Evolutionary conservation across 148 eudicot species (phyloP).

Genomic region (Spergularia bocconei): DNA sequence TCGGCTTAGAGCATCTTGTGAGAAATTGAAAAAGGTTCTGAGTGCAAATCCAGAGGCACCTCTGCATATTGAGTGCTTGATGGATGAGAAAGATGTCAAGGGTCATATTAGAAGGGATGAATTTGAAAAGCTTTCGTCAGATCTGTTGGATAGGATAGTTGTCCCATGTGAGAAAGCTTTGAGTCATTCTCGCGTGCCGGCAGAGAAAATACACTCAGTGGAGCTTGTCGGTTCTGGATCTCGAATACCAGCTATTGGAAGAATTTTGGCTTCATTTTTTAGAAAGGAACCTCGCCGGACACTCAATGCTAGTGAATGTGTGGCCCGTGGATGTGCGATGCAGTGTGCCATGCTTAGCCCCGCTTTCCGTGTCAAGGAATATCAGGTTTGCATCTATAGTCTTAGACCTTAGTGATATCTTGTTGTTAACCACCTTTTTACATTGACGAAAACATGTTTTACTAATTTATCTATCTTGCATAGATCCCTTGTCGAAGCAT

Average conservation of each 20-base stretch:
- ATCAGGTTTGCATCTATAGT: slow-evolving; percentile 61
- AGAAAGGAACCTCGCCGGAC: slow-evolving; percentile 66
- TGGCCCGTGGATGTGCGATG: slow-evolving; percentile 95
- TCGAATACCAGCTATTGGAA: slow-evolving; percentile 74
- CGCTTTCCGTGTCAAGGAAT: slow-evolving; percentile 72
- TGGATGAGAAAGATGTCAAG: slow-evolving; percentile 94
- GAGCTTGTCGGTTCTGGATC: slow-evolving; percentile 98
- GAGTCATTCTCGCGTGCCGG: slow-evolving; percentile 48
- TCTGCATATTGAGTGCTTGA: slow-evolving; percentile 86
- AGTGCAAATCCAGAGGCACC: slow-evolving; percentile 97
- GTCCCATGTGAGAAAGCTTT: slow-evolving; percentile 81
- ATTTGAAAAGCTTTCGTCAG: slow-evolving; percentile 69
- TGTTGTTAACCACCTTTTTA: not conserved
- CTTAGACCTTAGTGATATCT: not conserved
- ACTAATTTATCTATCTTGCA: too few species aligned
- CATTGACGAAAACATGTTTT: not conserved
- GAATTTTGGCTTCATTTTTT: slow-evolving; percentile 49
- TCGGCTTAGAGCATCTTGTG: slow-evolving; percentile 85
- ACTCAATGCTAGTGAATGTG: slow-evolving; percentile 91
- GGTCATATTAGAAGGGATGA: slow-evolving; percentile 82
- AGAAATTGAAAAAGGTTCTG: slow-evolving; percentile 82
- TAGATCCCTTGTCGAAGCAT: too few species aligned
- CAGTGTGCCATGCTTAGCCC: slow-evolving; percentile 98
- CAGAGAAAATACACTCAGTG: slow-evolving; percentile 60
- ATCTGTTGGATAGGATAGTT: slow-evolving; percentile 59